Evolutionary conservation across 2,329 filamentous ascomycete genomes (phyloP).

Genomic region (Atkinsonella texensis): DNA sequence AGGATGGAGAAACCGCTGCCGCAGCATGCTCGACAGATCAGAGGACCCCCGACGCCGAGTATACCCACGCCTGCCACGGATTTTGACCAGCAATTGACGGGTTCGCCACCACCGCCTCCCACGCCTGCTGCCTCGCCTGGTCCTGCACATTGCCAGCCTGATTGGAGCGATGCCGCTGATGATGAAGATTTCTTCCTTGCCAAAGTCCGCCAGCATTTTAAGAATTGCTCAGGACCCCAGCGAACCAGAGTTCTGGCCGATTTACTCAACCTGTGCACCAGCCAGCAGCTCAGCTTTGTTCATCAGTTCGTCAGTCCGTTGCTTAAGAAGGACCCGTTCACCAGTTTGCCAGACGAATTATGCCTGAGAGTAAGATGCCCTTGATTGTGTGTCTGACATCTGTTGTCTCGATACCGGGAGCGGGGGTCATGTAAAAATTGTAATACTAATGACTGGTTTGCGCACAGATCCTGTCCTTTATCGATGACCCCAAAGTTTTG

Average conservation of each 20-base stretch:
- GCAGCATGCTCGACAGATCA: constrained; percentile 26
- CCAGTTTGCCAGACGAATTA: constrained; percentile 80
- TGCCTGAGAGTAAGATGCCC: constrained; percentile 61
- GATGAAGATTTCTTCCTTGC: constrained; percentile 75
- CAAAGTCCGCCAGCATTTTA: constrained; percentile 70
- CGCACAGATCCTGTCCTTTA: constrained; percentile 76
- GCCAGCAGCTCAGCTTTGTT: constrained; percentile 88
- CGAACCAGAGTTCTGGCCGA: constrained; percentile 75
- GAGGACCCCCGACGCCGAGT: constrained; percentile 53
- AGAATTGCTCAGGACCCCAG: constrained; percentile 61
- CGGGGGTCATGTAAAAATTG: not conserved
- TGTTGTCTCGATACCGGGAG: too few relatives aligned
- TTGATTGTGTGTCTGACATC: too few relatives aligned
- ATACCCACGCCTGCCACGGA: constrained; percentile 53
- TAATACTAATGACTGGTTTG: constrained; percentile 7
- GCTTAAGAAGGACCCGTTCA: constrained; percentile 93
- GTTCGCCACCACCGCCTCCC: constrained; percentile 51
- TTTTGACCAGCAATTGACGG: constrained; percentile 48
- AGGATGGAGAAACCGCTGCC: constrained; percentile 38
- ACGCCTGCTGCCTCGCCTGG: constrained; percentile 55
- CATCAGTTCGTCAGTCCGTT: constrained; percentile 90
- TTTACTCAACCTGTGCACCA: constrained; percentile 86
- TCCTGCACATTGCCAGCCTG: constrained; percentile 47
- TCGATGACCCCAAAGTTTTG: constrained; percentile 90
- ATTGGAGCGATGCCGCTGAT: constrained; percentile 68